A percentile compares a stretch with the other conserved stretches of the same genome.
phyloP scores from a whole-genome alignment of 768 basidiomycete genomes.

The Russula griseocarnosa region DNA sequence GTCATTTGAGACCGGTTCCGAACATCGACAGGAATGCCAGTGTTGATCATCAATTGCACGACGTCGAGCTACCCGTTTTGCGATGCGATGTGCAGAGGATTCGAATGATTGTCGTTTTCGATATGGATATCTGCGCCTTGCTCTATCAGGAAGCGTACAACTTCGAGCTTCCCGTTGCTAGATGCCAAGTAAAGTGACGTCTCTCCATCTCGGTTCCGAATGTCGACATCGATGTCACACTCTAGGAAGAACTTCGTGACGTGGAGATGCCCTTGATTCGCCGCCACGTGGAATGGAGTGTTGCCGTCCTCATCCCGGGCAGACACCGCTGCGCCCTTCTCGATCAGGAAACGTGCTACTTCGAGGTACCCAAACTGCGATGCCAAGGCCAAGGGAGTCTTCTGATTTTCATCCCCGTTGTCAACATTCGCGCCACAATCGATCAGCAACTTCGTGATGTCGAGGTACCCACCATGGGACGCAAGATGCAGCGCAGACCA shows the following conservation, averaged over 20 bases:
- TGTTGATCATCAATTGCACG: not conserved
- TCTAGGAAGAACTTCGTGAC: not conserved
- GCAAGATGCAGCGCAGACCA: too few species aligned
- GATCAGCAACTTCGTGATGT: too few species aligned
- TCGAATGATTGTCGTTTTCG: too few species aligned
- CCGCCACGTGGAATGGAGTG: not conserved
- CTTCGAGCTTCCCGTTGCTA: not conserved
- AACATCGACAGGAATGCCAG: not conserved
- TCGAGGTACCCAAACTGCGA: not conserved
- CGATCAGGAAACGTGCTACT: not conserved
- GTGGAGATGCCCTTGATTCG: not conserved
- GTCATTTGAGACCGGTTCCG: not conserved
- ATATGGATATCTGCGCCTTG: not conserved
- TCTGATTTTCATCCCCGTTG: not conserved
- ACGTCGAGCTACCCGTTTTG: not conserved
- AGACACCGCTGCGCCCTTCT: not conserved
- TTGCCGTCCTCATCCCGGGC: not conserved
- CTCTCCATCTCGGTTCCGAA: not conserved
- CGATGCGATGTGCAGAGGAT: not conserved
- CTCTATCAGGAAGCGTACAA: not conserved
- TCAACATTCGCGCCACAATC: not conserved
- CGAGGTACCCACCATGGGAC: too few species aligned
- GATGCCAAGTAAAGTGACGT: not conserved
- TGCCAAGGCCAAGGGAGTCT: not conserved
- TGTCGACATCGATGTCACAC: not conserved